Base-by-base conservation (phyloP, 179 eudicot species). In the Camellia oleifera region DNA sequence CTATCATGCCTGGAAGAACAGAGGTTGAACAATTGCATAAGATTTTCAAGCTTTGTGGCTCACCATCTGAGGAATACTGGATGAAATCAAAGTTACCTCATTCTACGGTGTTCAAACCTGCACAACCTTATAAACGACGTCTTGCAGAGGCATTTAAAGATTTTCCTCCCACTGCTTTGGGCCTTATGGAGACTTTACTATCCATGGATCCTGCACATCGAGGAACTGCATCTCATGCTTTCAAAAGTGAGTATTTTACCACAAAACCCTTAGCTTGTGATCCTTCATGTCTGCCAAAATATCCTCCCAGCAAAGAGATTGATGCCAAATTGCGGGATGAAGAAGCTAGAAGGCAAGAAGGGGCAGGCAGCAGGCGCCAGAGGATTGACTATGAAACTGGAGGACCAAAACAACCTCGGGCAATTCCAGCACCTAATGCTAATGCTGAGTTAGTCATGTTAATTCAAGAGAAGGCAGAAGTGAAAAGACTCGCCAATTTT, bases 11-110 rank as follows among this genome's bases (percentile, higher is more conserved):
- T 77, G 98, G 98, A 69, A 89, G 97, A 86, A 94, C 97, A 32
- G 98, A 94, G 97, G 98, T 94, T 85, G 98, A 94, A 78, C 98
- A 94, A 84, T 79, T 94, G 88, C 98, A 94, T 80, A 94, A 91
- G 79, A 91, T 94, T 46, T 94, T 94, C 80, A 94, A 90, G 85
- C 93, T 94, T 72, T 94, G 98, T 87, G 98, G 98, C 66, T 91
- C 98, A 79, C 98, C 98, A 74, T 87, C 95, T 2, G 97, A 92
- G 77, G 97, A 91, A 62, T 92, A 88, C 67, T 94, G 98, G 98
- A 88, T 81, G 62, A 91, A 81, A 82, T 86, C 89, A 11, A 92
- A 87, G 65, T 56, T 94, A 75, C 95, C 91, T 32, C 91, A 91
- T 77, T 87, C 97, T 56, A 82, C 90, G 20, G 88, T 86, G 58